Evolutionary conservation across 1,284 basidiomycete species (phyloP).

Genomic region (Cryptococcus hybrid): DNA sequence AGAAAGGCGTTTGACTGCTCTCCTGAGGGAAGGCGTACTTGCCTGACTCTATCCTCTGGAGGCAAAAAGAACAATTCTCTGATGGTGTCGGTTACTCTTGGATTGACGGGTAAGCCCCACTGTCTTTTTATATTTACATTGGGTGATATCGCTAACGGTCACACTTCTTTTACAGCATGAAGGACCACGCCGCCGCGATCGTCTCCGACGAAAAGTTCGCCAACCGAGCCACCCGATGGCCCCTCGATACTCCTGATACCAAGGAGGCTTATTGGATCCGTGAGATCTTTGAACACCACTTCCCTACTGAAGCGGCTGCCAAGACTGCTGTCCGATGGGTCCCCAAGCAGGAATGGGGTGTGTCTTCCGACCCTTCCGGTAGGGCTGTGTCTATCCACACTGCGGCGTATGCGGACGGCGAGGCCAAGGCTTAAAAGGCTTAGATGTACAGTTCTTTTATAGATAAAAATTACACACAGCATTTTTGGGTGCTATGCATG

Average conservation of each 20-base stretch:
- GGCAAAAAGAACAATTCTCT: slow-evolving; percentile 99
- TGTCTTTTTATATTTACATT: slow-evolving; percentile 1
- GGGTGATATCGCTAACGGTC: not conserved
- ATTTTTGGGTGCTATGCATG: no score
- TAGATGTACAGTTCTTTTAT: no score
- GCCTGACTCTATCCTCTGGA: slow-evolving; percentile 92
- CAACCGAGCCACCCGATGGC: slow-evolving; percentile 72
- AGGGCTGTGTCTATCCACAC: slow-evolving; percentile 95
- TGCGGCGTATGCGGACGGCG: slow-evolving; percentile 65
- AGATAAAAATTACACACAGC: no score
- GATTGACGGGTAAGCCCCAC: slow-evolving; percentile 85
- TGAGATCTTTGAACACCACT: slow-evolving; percentile 86
- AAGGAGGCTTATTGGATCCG: slow-evolving; percentile 97
- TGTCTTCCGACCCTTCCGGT: slow-evolving; percentile 90
- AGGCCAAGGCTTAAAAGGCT: not conserved
- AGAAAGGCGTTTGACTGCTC: slow-evolving; percentile 95
- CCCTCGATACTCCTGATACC: slow-evolving; percentile 83
- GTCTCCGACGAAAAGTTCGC: slow-evolving; percentile 83
- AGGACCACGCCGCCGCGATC: slow-evolving; percentile 72
- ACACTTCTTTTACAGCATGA: slow-evolving; percentile 62
- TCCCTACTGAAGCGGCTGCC: slow-evolving; percentile 83
- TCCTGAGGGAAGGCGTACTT: slow-evolving; percentile 85
- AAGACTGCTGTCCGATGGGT: slow-evolving; percentile 93
- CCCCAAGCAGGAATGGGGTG: slow-evolving; percentile 95
- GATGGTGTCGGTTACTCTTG: slow-evolving; percentile 99